Evolutionary conservation across 306 rosid species (phyloP), one percentile per base, ranked within the genome.

Genomic region (Mucuna pruriens): DNA sequence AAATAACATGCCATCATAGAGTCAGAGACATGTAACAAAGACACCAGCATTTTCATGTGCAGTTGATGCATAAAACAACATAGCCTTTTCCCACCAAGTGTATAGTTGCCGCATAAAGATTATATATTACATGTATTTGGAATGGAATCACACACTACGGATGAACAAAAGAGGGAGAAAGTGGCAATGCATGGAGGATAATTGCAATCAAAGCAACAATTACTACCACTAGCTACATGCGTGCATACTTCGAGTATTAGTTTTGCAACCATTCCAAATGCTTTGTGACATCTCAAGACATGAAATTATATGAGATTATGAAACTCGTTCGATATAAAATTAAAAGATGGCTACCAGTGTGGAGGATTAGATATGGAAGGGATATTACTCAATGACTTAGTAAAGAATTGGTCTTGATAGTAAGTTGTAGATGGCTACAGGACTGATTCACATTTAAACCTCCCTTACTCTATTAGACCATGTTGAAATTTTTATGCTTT

Each of bases 1-100:
- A 33, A 60, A 65, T 13, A 77, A 26, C 29, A 71, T 45, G 74
- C 45, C n/a, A 57, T 66, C 61, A 34, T 44, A 55, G 60, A 64
- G 61, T 63, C 48, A 65, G 23, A 39, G 51, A 72, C 48, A 45
- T 20, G n/a, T 66, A 49, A 26, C 64, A 58, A 49, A 46, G 19
- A 72, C 3, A 26, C 2, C 11, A 61, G 69, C 70, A 77, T 19
- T 38, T 71, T 71, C 20, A 12, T 49, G 52, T 20, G 71, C 57
- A 51, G 81, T 57, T 45, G 29, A 55, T 55, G 36, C 61, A 26
- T 58, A 15, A 33, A 84, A 20, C 39, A 5, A 11, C 39, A 26
- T 57, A 60, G 39, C 9, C 61, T 25, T 23, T 23, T 57, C 17
- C 36, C 34, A 29, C 48, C n/a, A 62, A 48, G 55, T 54, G 29